These are phyloP conservation scores for Ormosia semicastrata DNA, from an alignment of 306 rosid genomes.

Conservation along the genomic window DNA sequence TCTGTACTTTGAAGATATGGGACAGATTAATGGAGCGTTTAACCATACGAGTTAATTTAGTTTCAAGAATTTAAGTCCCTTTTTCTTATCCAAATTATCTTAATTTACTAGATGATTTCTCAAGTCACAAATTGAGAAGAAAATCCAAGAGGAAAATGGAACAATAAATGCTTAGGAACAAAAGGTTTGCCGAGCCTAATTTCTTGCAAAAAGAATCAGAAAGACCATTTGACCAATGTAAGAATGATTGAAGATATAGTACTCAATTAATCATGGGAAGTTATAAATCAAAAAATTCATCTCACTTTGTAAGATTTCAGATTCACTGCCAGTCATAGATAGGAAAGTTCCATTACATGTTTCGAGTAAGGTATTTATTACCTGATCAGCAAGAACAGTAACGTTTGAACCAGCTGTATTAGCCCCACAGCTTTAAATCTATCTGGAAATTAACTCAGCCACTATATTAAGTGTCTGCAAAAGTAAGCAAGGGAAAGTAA, in stretches of 20 bases:
- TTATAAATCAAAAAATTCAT: background rate
- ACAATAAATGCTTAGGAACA: background rate
- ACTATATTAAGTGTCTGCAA: slow-evolving; percentile 82
- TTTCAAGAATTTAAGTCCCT: background rate
- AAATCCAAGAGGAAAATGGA: background rate
- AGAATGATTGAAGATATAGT: background rate
- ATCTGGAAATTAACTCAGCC: slow-evolving; percentile 83
- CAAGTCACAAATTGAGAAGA: background rate
- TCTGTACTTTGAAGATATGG: background rate
- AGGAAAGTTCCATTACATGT: background rate
- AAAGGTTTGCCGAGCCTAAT: background rate
- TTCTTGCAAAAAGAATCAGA: background rate
- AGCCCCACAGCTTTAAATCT: slow-evolving; percentile 76
- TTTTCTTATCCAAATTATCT: background rate
- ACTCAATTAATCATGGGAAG: background rate
- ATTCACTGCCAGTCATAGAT: background rate
- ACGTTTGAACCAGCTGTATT: slow-evolving; percentile 91
- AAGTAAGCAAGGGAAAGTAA: slow-evolving; percentile 14
- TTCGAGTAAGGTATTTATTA: slow-evolving; percentile 23
- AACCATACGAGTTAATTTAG: background rate
- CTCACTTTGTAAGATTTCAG: background rate
- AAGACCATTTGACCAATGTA: background rate
- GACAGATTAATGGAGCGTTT: background rate
- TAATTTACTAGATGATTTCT: background rate
- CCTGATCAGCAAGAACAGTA: slow-evolving; percentile 93